A percentile compares a stretch with the other conserved stretches of the same genome.
Conservation (phyloP, 768 basidiomycete species). For the Phallus indusiatus region DNA sequence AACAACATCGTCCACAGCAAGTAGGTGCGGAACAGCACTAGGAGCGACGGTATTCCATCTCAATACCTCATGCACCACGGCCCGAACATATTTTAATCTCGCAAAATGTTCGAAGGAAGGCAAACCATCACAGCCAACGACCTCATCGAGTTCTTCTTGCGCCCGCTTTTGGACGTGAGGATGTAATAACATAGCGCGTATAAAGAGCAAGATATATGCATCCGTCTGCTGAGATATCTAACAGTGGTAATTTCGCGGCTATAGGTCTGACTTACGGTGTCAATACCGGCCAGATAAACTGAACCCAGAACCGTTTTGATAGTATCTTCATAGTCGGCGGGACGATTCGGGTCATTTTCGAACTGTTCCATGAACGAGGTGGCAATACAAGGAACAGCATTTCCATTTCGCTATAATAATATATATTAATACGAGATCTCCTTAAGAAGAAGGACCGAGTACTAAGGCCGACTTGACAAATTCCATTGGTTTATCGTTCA, state of each 20-base stretch:
- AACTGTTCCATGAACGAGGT: neutral
- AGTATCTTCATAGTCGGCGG: neutral
- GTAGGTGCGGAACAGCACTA: neutral
- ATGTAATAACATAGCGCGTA: slow-evolving; percentile 18
- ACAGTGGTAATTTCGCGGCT: neutral
- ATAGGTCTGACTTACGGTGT: neutral
- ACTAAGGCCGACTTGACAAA: neutral
- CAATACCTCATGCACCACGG: neutral
- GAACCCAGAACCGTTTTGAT: neutral
- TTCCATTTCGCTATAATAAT: neutral
- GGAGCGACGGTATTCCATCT: neutral
- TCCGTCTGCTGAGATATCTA: neutral
- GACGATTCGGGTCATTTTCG: neutral
- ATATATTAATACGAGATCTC: too few relatives aligned
- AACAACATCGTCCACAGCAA: slow-evolving; percentile 2
- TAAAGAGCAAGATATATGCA: slow-evolving; percentile 6
- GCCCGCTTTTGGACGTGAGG: slow-evolving; percentile 17
- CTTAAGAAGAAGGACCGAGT: neutral
- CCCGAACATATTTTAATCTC: neutral
- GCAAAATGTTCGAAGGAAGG: slow-evolving; percentile 14
- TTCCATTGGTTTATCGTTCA: neutral
- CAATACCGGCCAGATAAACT: neutral
- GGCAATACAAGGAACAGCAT: neutral
- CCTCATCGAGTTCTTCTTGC: slow-evolving; percentile 16
- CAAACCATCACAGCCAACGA: slow-evolving; percentile 15